Evolutionary conservation across 2,329 filamentous ascomycete species (phyloP).

Genomic region (Fusarium acutatum): DNA sequence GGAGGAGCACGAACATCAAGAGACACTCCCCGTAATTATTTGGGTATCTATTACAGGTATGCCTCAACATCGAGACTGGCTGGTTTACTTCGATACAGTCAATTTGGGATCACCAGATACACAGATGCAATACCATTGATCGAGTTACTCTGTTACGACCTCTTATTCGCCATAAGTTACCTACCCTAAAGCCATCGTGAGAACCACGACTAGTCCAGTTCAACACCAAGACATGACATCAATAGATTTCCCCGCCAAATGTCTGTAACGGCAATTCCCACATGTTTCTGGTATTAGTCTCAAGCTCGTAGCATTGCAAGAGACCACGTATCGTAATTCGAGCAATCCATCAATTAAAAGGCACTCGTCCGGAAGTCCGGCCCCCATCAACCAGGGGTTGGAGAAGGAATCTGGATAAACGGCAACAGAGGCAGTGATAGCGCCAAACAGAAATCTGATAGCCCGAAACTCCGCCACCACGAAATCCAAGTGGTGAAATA

Average conservation of each 20-base stretch:
- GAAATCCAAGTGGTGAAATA: slow-evolving; percentile 7
- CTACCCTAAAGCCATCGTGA: background rate
- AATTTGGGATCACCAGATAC: background rate
- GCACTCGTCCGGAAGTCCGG: slow-evolving; percentile 16
- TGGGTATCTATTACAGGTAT: no score
- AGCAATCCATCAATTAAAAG: background rate
- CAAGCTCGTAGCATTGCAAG: background rate
- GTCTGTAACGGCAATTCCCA: background rate
- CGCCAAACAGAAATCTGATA: slow-evolving; percentile 24
- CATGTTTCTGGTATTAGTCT: background rate
- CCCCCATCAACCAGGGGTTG: slow-evolving; percentile 15
- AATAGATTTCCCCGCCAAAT: background rate
- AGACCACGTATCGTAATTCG: background rate
- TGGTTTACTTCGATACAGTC: background rate
- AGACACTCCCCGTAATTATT: background rate
- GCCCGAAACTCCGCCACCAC: slow-evolving; percentile 33
- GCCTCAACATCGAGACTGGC: no score
- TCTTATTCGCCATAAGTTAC: background rate
- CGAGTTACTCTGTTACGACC: background rate
- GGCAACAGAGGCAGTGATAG: slow-evolving; percentile 34
- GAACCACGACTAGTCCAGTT: background rate
- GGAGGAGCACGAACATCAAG: background rate
- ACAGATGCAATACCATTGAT: background rate
- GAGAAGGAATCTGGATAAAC: slow-evolving; percentile 40
- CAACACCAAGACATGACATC: background rate